Evolutionary conservation across 2,329 filamentous ascomycete genomes (phyloP), one percentile per base, ranked within the genome.

Genomic region (Ascochyta koolunga): DNA sequence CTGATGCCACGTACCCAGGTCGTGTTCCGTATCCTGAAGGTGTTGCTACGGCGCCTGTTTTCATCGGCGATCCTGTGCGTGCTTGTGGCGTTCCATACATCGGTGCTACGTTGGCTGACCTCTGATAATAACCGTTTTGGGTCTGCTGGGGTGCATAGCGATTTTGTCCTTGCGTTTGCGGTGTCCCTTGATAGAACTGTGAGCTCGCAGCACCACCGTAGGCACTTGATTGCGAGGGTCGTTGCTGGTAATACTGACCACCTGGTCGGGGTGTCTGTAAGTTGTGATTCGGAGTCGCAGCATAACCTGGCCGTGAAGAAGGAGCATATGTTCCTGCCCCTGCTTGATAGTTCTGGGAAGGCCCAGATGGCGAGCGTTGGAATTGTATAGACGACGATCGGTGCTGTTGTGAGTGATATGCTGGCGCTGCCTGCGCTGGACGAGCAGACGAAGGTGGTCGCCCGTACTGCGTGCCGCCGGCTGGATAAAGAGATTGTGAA

Each of bases 361-460:
- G 56, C 19, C 65, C 65, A 11, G 69, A 69, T n/a, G 68, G 64
- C 31, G 71, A 70, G 32, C 71, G 70, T 44, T 71, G 68, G 36
- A 72, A 68, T 29, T 74, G 69, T 32, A 75, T 64, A 3, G 73
- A 75, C 0, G 74, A 73, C 8, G 74, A 74, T 36, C 73, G 62
- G 45, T 69, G 67, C 11, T 64, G 62, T 49, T 75, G 73, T 57
- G 72, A 70, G 24, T 73, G 64, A 47, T 71, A 76, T 48, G 68
- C 68, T 27, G 62, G 66, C 15, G 69, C 47, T 11, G 62, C 48
- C 50, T 67, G 68, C n/a, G 68, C 63, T 44, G 70, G 67, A 18
- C 72, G 70, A 21, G 64, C 61, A 21, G 64, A 56, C 10, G 67
- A 61, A 27, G 68, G 39, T 31, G 70, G 55, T 22, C 73, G 73